These are phyloP conservation scores for Meira miltonrushii DNA, from an alignment of 1,284 basidiomycete genomes.

Conservation along the genomic window DNA sequence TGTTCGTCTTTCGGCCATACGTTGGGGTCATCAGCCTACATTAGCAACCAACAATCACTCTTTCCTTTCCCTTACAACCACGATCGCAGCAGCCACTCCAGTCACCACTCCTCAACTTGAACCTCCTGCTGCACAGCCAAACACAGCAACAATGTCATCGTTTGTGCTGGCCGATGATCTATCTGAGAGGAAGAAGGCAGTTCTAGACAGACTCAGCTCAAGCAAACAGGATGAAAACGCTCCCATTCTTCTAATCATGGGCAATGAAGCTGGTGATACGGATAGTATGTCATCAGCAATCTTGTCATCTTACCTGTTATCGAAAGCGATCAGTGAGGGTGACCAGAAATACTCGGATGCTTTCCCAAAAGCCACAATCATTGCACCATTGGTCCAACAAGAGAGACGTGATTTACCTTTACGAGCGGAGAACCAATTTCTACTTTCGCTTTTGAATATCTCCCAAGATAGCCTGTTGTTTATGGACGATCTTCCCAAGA, in stretches of 20 bases:
- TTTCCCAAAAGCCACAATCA: slow-evolving; percentile 34
- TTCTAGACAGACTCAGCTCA: not conserved
- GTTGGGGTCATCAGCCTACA: too few relatives aligned
- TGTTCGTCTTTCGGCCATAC: too few relatives aligned
- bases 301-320: slow-evolving; percentile 37
- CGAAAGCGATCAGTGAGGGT: slow-evolving; percentile 6
- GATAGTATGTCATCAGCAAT: slow-evolving; percentile 46
- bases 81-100: not conserved
- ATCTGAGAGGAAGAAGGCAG: not conserved
- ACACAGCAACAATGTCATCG: not conserved
- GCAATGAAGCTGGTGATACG: slow-evolving; percentile 49
- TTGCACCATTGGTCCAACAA: slow-evolving; percentile 71
- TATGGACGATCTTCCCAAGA: slow-evolving; percentile 16
- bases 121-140: not conserved
- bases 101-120: not conserved
- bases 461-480: slow-evolving; percentile 53
- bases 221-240: not conserved
- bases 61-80: not conserved
- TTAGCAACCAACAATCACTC: not conserved
- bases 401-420: slow-evolving; percentile 66
- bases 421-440: slow-evolving; percentile 76
- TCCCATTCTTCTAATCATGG: slow-evolving; percentile 27
- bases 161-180: not conserved
- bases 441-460: slow-evolving; percentile 16
- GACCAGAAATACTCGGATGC: too few relatives aligned